Base-by-base conservation (phyloP, 2,329 filamentous ascomycete genomes). In the Bipolaris victoriae region DNA sequence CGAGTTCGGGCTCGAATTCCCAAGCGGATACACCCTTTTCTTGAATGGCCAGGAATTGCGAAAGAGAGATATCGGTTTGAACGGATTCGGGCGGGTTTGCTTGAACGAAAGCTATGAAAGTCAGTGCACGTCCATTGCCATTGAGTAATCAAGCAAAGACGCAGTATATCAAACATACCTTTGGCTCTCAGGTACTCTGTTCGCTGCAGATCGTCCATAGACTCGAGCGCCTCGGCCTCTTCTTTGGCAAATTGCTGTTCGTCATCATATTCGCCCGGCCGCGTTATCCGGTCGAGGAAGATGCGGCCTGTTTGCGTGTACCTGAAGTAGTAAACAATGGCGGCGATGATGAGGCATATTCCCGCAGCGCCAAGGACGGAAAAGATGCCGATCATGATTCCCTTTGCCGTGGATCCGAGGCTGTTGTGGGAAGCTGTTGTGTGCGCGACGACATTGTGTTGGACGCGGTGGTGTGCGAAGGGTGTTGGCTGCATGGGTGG, bases 11-110 rank as follows among this genome's bases (percentile, higher is more conserved):
- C 77, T 98, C 95, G 71, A 99, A 99, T 77, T 99, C 95, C 95
- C 95, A 99, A 6, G 95, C 95, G 5, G 95, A 97, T n/a, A 99
- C 94, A 49, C 95, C 95, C 78, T 99, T 99, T 81, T 99, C 95
- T 80, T 99, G 95, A 65, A 99, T 99, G 40, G 95, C 95, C 57
- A 99, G 85, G 76, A 97, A 98, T 76, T 99, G 95, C 35, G 95
- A 98, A 63, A 99, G 81, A 20, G 95, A 98, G 64, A 99, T 99
- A 74, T 99, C 95, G 66, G 95, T 98, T 71, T 95, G 92, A 57
- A 94, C 81, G 7, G 95, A 98, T 77, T 99, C 95, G 64, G 95
- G 92, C 3, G 94, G 95, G 73, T 98, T 97, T 54, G 89, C 91
- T 76, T 95, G 89, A 61, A 97, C 88, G 74, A 97, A 99, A 31